Evolutionary conservation across 202 grass and related monocot species (phyloP).

Genomic region (Sporobolus alterniflorus): DNA sequence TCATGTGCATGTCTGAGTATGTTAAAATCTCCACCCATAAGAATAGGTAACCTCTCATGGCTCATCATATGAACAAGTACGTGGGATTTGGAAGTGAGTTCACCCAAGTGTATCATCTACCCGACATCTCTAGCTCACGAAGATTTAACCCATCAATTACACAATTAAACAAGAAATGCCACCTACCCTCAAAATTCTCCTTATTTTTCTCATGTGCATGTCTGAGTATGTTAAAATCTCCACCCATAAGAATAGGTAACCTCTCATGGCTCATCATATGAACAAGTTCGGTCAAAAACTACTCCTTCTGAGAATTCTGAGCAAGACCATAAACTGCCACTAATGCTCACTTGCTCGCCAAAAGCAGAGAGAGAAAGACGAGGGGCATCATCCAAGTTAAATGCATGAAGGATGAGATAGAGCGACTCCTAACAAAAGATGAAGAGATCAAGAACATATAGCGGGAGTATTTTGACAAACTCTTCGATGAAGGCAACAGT

Average conservation of each 20-base stretch:
- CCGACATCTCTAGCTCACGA: background rate
- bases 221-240: background rate
- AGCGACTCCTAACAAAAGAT: too few species aligned
- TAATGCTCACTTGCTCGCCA: too few species aligned
- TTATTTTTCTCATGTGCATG: background rate
- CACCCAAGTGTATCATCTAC: background rate
- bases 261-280: background rate
- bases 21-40: background rate
- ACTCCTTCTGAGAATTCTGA: too few species aligned
- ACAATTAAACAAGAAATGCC: background rate
- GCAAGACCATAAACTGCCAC: too few species aligned
- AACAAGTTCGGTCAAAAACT: too few species aligned
- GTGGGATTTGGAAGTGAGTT: background rate
- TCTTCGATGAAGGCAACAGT: too few species aligned
- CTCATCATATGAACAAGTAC: background rate
- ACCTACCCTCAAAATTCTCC: background rate
- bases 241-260: background rate
- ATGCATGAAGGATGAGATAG: too few species aligned
- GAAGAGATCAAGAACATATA: too few species aligned
- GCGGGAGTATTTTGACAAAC: too few species aligned
- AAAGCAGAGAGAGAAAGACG: too few species aligned
- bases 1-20: background rate
- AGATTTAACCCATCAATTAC: background rate
- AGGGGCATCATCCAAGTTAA: too few species aligned
- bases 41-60: background rate